Base-by-base conservation (phyloP, 2,329 filamentous ascomycete genomes). In the Mycosphaerella sp. region DNA sequence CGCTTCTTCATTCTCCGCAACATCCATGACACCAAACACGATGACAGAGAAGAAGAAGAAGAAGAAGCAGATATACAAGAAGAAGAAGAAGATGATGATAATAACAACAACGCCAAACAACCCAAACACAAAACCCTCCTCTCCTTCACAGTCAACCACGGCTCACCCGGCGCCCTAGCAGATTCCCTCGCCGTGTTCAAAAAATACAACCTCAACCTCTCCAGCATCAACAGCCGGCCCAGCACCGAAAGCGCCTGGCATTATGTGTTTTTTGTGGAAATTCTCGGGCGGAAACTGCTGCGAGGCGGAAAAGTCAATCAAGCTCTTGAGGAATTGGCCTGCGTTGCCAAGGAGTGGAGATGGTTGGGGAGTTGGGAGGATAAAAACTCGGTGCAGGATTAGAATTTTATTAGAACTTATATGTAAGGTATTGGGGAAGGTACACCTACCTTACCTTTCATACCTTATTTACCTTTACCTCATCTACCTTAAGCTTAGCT, bases 191-290 rank as follows among this genome's bases (percentile, higher is more conserved):
- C 84, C 44, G 87, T 88, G 50, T 97, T 97, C 71, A 82, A 83
- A 57, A 74, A 73, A 6, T 77, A 80, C 59, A 77, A 78, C 4
- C 75, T 96, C 51, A 95, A 96, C 66, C 73, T 97, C 59, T 96
- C 90, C 27, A 91, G 85, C 67, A 95, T 97, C 69, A 90, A 89
- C 66, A 89, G 87, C 59, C 73, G 91, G 57, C 91, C 91, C 4
- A 89, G 87, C 62, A 79, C 86, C 50, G 74, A 79, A 35, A 72
- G 75, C 59, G 81, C 86, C 16, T 97, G 95, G 80, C 84, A 94
- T 67, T 97, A 97, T 71, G 80, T 96, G 34, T 96, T 97, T 72
- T 90, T 97, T 66, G 84, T 96, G 27, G 91, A 97, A 74, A 89
- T 95, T 62, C 80, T 86, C 66, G 85, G 86, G 1, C 77, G 81